Evolutionary conservation across 1,284 basidiomycete genomes (phyloP).

Genomic region (Microbotryum intermedium): DNA sequence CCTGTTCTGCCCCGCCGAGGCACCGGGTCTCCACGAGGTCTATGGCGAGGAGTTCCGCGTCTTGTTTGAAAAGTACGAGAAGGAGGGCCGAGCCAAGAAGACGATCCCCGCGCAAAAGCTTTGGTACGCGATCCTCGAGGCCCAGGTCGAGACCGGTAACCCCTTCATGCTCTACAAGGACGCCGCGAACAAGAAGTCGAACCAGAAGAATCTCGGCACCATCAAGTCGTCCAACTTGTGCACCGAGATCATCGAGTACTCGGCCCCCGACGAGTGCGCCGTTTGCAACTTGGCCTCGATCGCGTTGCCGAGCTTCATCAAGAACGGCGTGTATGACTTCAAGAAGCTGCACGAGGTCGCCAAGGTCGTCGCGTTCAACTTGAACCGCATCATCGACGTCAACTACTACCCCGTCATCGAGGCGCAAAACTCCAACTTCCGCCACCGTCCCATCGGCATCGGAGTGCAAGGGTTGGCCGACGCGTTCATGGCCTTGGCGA

Average conservation of each 20-base stretch:
- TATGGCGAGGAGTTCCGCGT: conserved; percentile 86
- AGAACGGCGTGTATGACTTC: conserved; percentile 49
- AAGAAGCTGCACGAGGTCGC: conserved; percentile 87
- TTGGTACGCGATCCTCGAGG: conserved; percentile 95
- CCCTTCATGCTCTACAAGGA: conserved; percentile 98
- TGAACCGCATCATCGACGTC: conserved; percentile 88
- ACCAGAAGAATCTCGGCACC: conserved; percentile 96
- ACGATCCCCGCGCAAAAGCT: conserved; percentile 92
- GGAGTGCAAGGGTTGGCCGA: conserved; percentile 98
- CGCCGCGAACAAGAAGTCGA: conserved; percentile 63
- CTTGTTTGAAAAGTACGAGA: conserved; percentile 84
- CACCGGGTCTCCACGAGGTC: conserved; percentile 80
- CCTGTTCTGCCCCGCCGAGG: conserved; percentile 96
- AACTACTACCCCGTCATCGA: conserved; percentile 89
- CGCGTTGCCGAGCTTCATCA: conserved; percentile 62
- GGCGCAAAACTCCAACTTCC: conserved; percentile 87
- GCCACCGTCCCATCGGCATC: conserved; percentile 94
- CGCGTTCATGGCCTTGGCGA: conserved; percentile 91
- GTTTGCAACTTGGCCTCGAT: conserved; percentile 99
- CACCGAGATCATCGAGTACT: conserved; percentile 99
- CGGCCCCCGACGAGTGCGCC: conserved; percentile 92
- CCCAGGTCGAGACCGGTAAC: conserved; percentile 95
- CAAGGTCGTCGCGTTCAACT: conserved; percentile 85
- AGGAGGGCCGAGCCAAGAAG: conserved; percentile 78
- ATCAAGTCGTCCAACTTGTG: conserved; percentile 99